Conservation (phyloP, 139 green algal species). For the Microglena sp. region DNA sequence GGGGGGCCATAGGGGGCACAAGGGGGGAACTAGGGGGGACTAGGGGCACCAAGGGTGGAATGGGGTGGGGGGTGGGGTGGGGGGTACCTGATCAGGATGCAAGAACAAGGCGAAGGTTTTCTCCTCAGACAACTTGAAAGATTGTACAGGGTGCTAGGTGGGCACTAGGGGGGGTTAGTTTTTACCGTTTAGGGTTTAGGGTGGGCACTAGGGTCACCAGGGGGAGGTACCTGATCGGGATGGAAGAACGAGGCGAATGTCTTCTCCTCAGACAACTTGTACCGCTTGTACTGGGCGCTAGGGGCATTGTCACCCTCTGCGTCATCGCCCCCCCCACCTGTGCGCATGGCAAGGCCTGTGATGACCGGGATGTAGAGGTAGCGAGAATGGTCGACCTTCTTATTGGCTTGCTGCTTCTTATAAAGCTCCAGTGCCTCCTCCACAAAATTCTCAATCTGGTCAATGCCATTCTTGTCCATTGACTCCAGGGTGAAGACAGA, state of each 20-base stretch:
- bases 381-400: conserved; percentile 12
- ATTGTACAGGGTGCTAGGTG: not conserved
- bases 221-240: no score
- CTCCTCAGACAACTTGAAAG: conserved; percentile 17
- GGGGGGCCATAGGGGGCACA: no score
- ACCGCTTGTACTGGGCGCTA: conserved; percentile 20
- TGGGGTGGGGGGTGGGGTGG: no score
- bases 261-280: conserved; percentile 12
- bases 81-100: conserved; percentile 34
- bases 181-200: no score
- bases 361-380: conserved; percentile 25
- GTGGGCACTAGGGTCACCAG: no score
- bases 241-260: not conserved
- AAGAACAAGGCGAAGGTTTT: conserved; percentile 43
- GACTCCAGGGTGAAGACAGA: conserved; percentile 1
- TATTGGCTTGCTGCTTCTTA: conserved; percentile 16
- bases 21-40: no score
- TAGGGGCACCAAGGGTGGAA: no score
- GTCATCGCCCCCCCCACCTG: not conserved
- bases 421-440: conserved; percentile 25
- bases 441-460: conserved; percentile 19
- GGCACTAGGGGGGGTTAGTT: not conserved
- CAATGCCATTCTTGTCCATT: conserved; percentile 8
- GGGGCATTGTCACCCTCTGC: conserved; percentile 4
- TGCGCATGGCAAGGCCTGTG: not conserved